phyloP scores from a whole-genome alignment of 2,329 filamentous ascomycete genomes.

The Penicillium sp. region DNA sequence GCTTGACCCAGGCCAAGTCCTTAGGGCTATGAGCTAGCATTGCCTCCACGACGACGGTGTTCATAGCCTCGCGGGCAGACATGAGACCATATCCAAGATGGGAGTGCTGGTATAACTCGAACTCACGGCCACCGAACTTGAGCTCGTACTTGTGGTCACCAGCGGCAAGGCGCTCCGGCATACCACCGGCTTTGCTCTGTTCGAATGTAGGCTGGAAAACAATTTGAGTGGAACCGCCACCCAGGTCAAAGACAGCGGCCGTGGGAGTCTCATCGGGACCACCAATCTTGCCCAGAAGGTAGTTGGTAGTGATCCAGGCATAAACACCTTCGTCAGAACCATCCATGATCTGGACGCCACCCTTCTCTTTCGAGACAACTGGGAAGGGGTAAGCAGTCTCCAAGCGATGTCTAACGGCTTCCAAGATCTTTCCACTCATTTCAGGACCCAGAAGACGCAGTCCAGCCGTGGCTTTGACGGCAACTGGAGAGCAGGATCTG shows the following conservation, averaged over 20 bases:
- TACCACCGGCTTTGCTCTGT: slow-evolving; percentile 67
- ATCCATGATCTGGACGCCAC: slow-evolving; percentile 95
- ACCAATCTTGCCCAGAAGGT: slow-evolving; percentile 95
- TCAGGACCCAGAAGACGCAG: slow-evolving; percentile 81
- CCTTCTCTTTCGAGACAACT: slow-evolving; percentile 78
- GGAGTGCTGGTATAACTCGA: slow-evolving; percentile 95
- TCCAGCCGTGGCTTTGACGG: slow-evolving; percentile 97
- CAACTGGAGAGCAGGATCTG: slow-evolving; percentile 87
- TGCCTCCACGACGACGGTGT: slow-evolving; percentile 71
- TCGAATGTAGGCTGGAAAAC: slow-evolving; percentile 97
- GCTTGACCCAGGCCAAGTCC: slow-evolving; percentile 65
- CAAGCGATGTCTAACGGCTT: slow-evolving; percentile 77
- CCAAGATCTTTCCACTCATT: slow-evolving; percentile 77
- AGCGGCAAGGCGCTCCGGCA: slow-evolving; percentile 79
- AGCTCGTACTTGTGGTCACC: slow-evolving; percentile 96
- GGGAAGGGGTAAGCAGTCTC: slow-evolving; percentile 94
- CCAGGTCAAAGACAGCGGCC: slow-evolving; percentile 92
- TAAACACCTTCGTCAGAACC: slow-evolving; percentile 96
- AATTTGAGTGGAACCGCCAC: slow-evolving; percentile 95
- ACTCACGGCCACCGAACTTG: slow-evolving; percentile 83
- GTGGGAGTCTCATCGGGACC: slow-evolving; percentile 86
- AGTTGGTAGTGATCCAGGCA: slow-evolving; percentile 99
- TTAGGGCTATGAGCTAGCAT: slow-evolving; percentile 62
- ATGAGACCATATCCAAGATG: slow-evolving; percentile 96
- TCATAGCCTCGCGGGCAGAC: slow-evolving; percentile 85